Conservation (phyloP, 208 protist genomes). For the Trypanosoma scelopori region DNA sequence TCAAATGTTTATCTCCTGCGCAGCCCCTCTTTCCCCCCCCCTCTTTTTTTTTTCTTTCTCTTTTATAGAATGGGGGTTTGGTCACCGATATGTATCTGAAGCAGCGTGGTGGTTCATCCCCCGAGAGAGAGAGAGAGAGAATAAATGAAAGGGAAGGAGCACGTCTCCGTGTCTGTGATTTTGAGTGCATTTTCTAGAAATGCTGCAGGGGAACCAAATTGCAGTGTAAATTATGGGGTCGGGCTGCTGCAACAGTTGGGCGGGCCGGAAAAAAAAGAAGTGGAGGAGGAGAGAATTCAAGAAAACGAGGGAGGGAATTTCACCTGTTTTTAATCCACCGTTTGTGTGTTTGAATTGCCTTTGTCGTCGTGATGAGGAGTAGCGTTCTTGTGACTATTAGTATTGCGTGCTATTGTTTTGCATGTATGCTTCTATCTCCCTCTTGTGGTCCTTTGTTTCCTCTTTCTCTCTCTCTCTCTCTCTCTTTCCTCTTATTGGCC, state of each 20-base stretch:
- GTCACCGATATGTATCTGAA: background rate
- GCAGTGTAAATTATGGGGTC: no score
- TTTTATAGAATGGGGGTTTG: background rate
- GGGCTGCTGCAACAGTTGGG: no score
- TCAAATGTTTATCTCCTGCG: no score
- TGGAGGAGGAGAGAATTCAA: constrained; percentile 1
- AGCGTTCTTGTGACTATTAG: background rate
- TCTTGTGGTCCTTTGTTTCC: no score
- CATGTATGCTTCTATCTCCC: background rate
- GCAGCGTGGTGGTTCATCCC: no score
- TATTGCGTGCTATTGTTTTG: background rate
- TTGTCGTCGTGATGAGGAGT: background rate
- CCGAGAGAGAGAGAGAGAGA: background rate
- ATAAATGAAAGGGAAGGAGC: constrained; percentile 7
- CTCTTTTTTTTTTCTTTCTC: background rate
- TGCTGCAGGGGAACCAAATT: no score
- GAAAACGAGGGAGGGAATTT: constrained; percentile 3
- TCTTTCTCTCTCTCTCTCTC: background rate
- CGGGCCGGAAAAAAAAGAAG: background rate
- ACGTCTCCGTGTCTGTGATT: background rate
- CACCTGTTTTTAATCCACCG: background rate
- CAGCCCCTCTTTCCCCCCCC: no score
- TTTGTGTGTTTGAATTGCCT: background rate
- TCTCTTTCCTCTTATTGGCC: background rate
- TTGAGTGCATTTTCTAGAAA: no score